Evolutionary conservation across 768 basidiomycete genomes (phyloP), one percentile per base, ranked within the genome.

Genomic region (Lentinus brumalis): DNA sequence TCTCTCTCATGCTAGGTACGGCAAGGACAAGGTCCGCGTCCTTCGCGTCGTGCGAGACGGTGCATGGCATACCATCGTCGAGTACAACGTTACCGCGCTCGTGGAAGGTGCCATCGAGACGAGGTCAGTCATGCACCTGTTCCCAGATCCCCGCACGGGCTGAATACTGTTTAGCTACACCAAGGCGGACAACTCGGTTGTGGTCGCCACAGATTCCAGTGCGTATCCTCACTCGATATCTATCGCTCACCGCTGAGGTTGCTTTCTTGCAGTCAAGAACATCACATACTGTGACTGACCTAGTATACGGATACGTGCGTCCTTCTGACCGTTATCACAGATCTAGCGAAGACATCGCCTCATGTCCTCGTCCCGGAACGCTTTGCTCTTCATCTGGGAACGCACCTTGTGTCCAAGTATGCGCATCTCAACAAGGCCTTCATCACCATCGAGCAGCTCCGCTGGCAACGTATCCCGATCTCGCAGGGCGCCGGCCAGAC

Each of bases 171-270:
- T 44, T 16, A 92, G 92, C 67, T 98, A 91, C 74, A 96, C 92
- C 4, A 66, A 92, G 65, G 93, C 91, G 0, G 93, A 98, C 70
- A 98, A 98, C 75, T 83, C 83, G 3, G 85, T 88, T 10, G 82
- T 97, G 10, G 93, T 98, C 2, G 88, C 96, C 2, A 98, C 95
- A 1, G 96, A 98, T 75, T 92, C 92, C 1, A 88, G 92, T 93
- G 67, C 68, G 89, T 78, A 6, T 29, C 45, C 47, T 14, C 3
- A 4, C 9, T 26, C 21, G 18, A 29, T 29, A 9, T 51, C 30
- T 42, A 3, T 40, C 32, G 14, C n/a, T 30, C 26, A 12, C 32
- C 18, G 21, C 21, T 26, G 14, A 18, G 38, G 16, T 45, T 53
- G 15, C 47, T 26, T 14, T 35, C 31, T 14, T 21, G 5, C 55